Percentiles rank a stretch among this genome's conserved stretches.
Evolutionary conservation across 2,329 filamentous ascomycete species (phyloP).

Genomic region (Stylonectria norvegica): DNA sequence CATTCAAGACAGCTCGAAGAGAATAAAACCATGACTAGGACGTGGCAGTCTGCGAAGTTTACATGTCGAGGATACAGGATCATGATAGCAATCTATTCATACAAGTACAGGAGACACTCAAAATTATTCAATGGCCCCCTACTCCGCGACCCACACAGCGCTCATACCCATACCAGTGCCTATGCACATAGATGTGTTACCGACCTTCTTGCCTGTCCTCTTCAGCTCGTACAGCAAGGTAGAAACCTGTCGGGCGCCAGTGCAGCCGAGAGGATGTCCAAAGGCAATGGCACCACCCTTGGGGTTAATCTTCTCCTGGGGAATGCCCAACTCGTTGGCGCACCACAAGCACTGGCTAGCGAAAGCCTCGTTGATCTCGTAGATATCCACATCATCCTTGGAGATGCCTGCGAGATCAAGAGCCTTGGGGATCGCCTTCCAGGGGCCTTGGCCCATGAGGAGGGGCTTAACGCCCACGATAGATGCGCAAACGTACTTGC

Average conservation of each 20-base stretch:
- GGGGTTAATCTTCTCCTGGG: constrained; percentile 86
- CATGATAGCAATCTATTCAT: background rate
- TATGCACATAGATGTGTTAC: constrained; percentile 93
- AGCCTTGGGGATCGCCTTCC: constrained; percentile 91
- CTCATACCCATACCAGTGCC: constrained; percentile 99
- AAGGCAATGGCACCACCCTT: constrained; percentile 97
- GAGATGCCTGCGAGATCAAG: constrained; percentile 81
- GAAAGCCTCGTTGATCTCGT: constrained; percentile 99
- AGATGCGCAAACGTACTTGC: constrained; percentile 84
- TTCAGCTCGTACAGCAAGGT: constrained; percentile 87
- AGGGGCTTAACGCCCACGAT: constrained; percentile 87
- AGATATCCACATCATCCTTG: constrained; percentile 92
- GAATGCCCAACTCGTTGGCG: constrained; percentile 79
- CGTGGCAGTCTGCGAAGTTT: too few species aligned
- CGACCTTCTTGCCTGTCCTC: constrained; percentile 79
- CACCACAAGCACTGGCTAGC: constrained; percentile 94
- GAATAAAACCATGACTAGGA: too few species aligned
- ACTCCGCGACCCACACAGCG: constrained; percentile 93
- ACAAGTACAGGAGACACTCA: background rate
- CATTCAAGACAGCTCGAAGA: too few species aligned
- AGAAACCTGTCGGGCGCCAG: constrained; percentile 88
- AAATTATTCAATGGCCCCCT: constrained; percentile 29
- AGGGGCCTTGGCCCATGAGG: constrained; percentile 94
- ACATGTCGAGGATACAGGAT: background rate
- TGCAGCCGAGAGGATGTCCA: constrained; percentile 91